Percentiles rank a stretch among this genome's conserved stretches.
These are phyloP conservation scores for Jatropha multifida DNA, from an alignment of 441 rosid species.

Conservation along the genomic window DNA sequence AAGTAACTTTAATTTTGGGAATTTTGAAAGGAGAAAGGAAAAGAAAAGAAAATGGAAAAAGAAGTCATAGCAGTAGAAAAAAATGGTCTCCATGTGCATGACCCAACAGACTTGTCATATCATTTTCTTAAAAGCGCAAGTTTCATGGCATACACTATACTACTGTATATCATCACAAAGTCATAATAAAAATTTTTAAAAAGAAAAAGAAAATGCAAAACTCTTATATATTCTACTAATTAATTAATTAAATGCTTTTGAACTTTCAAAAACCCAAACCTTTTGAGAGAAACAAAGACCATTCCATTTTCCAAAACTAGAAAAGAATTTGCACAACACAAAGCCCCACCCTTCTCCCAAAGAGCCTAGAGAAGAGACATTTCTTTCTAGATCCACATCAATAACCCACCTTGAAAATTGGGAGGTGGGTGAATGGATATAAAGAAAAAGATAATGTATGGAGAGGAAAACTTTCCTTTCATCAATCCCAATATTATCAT, in stretches of 20 bases:
- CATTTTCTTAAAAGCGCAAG: constrained; percentile 20
- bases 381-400: constrained; percentile 45
- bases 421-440: not conserved
- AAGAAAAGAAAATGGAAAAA: not conserved
- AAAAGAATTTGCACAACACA: constrained; percentile 33
- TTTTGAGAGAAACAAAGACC: constrained; percentile 20
- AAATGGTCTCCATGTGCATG: constrained; percentile 33
- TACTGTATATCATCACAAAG: not conserved
- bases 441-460: not conserved
- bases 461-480: constrained; percentile 22
- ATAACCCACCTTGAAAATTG: constrained; percentile 53
- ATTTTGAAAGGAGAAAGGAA: not conserved
- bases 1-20: not conserved
- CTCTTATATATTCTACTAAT: no score
- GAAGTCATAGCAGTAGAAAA: not conserved
- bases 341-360: constrained; percentile 42
- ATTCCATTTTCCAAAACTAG: constrained; percentile 47
- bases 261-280: not conserved
- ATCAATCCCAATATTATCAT: constrained; percentile 41
- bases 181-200: not conserved
- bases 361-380: constrained; percentile 47
- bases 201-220: not conserved
- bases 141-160: not conserved
- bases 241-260: not conserved
- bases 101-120: constrained; percentile 27